These are phyloP conservation scores for Mucor saturninus DNA, from an alignment of 371 early-diverging fungal species.

Conservation along the genomic window DNA sequence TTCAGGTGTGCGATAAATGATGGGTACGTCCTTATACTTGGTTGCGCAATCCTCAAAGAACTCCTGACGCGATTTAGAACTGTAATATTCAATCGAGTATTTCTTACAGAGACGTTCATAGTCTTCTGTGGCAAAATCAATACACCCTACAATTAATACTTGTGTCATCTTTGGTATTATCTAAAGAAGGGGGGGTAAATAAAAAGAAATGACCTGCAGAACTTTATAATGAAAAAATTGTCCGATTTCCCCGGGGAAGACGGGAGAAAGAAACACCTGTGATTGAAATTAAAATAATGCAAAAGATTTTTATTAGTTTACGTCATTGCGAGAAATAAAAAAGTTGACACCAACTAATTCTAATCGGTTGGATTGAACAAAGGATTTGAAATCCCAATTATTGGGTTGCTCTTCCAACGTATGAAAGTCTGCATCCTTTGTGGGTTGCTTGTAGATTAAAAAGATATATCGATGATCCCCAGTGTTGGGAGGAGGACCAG, in stretches of 20 bases:
- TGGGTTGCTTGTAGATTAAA: conserved; percentile 61
- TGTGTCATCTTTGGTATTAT: conserved; percentile 1
- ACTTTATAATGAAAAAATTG: no score
- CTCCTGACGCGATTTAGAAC: conserved; percentile 36
- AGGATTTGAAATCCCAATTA: conserved; percentile 53
- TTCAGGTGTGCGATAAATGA: conserved; percentile 34
- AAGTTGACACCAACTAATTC: conserved; percentile 64
- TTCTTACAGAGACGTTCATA: conserved; percentile 27
- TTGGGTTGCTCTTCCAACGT: conserved; percentile 36
- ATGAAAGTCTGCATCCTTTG: conserved; percentile 23
- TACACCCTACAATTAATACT: conserved; percentile 41
- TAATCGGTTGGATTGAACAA: conserved; percentile 50
- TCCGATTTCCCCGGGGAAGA: no score
- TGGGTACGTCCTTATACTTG: conserved; percentile 39
- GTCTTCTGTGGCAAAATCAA: conserved; percentile 38
- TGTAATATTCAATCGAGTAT: conserved; percentile 31
- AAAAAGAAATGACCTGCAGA: no score
- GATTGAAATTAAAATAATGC: no score
- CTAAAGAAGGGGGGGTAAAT: no score
- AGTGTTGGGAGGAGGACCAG: conserved; percentile 60
- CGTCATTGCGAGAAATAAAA: conserved; percentile 43
- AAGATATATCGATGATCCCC: conserved; percentile 70
- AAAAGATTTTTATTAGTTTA: no score
- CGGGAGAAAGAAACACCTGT: no score
- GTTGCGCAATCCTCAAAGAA: conserved; percentile 44